phyloP scores from a whole-genome alignment of 306 rosid species.

The Pueraria montana region DNA sequence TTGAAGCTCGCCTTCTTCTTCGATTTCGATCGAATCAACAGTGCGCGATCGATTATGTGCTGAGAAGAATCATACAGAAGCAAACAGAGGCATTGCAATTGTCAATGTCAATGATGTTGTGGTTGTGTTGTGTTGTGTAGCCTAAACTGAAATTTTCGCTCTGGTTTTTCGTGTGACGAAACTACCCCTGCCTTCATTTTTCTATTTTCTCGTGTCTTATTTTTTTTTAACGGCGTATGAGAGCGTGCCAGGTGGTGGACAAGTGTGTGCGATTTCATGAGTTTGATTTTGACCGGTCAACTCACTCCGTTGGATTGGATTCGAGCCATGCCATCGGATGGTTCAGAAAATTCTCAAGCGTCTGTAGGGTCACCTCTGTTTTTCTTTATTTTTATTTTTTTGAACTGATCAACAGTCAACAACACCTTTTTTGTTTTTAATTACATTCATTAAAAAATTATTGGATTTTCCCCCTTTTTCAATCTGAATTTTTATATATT shows the following conservation, averaged over 20 bases:
- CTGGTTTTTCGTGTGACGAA: slow-evolving; percentile 36
- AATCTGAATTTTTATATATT: not conserved
- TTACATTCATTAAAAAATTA: not conserved
- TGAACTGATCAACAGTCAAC: not conserved
- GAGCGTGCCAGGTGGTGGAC: slow-evolving; percentile 22
- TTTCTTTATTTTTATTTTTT: not conserved
- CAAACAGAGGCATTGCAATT: slow-evolving; percentile 1
- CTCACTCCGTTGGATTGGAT: slow-evolving; percentile 11
- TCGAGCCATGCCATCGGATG: slow-evolving; percentile 13
- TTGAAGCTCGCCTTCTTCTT: slow-evolving; percentile 38
- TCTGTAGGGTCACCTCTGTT: not conserved
- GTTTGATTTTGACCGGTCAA: slow-evolving; percentile 37
- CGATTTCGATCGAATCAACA: slow-evolving; percentile 48
- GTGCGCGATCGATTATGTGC: slow-evolving; percentile 29
- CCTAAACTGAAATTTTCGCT: slow-evolving; percentile 1
- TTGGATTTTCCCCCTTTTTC: not conserved
- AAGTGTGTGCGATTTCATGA: slow-evolving; percentile 2
- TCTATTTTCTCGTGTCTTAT: not conserved
- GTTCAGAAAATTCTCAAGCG: slow-evolving; percentile 15
- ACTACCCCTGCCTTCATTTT: slow-evolving; percentile 51
- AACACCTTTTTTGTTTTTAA: not conserved
- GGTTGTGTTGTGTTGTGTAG: not conserved
- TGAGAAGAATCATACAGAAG: slow-evolving; percentile 22
- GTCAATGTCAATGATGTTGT: slow-evolving; percentile 6
- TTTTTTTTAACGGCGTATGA: not conserved